These are phyloP conservation scores for Fomitopsis serialis DNA, from an alignment of 768 basidiomycete species.

Conservation along the genomic window DNA sequence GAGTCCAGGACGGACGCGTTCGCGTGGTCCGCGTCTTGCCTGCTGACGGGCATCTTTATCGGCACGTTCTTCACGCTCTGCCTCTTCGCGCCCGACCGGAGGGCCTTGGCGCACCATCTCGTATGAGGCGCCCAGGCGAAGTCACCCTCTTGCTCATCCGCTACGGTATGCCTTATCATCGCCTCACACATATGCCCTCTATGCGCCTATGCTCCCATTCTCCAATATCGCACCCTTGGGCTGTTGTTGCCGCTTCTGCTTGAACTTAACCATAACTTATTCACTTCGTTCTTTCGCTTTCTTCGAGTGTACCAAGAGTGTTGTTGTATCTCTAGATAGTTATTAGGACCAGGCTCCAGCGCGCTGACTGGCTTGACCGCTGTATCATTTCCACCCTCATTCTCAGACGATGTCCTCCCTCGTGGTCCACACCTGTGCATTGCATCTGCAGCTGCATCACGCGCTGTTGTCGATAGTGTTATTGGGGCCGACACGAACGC, in stretches of 20 bases:
- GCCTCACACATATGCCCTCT: neutral
- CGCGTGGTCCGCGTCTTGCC: slow-evolving; percentile 36
- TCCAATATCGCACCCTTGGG: too few species aligned
- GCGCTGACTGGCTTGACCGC: neutral
- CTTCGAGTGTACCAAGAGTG: neutral
- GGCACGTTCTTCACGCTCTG: slow-evolving; percentile 53
- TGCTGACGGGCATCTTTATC: slow-evolving; percentile 54
- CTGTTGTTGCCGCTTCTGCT: neutral
- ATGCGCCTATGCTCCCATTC: neutral
- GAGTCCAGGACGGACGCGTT: slow-evolving; percentile 14
- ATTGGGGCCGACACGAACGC: too few species aligned
- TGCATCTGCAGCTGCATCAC: too few species aligned
- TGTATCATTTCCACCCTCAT: neutral
- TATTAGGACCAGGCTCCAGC: neutral
- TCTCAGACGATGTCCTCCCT: too few species aligned
- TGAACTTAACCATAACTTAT: slow-evolving; percentile 3
- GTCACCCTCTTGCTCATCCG: neutral
- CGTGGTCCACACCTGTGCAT: too few species aligned
- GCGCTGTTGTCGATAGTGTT: too few species aligned
- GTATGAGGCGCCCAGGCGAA: neutral
- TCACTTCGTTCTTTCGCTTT: neutral
- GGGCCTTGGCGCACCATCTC: slow-evolving; percentile 31
- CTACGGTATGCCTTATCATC: neutral
- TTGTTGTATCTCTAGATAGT: neutral
- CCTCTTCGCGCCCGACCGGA: slow-evolving; percentile 40